A percentile compares a stretch with the other conserved stretches of the same genome.
phyloP scores from a whole-genome alignment of 129 eudicot genomes.

The Silybum marianum region DNA sequence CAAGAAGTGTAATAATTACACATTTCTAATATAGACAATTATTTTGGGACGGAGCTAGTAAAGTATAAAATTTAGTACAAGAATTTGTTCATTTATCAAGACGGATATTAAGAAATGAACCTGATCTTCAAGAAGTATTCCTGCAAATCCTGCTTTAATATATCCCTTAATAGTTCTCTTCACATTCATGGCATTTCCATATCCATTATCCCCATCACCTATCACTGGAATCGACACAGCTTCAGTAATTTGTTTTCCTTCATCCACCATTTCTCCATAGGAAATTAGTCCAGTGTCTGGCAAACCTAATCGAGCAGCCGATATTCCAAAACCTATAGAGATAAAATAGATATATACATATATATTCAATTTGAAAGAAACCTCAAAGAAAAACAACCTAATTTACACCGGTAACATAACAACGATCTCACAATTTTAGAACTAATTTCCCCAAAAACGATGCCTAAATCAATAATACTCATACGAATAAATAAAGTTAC shows the following conservation, averaged over 20 bases:
- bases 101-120: constrained; percentile 35
- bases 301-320: constrained; percentile 86
- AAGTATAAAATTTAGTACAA: background rate
- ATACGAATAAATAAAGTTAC: background rate
- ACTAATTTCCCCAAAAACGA: constrained; percentile 1
- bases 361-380: background rate
- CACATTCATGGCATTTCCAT: constrained; percentile 92
- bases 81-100: background rate
- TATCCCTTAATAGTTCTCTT: constrained; percentile 93
- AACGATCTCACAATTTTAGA: background rate
- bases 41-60: background rate
- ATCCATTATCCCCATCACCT: constrained; percentile 97
- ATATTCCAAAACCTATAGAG: constrained; percentile 77
- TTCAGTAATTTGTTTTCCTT: constrained; percentile 74
- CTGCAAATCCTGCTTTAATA: constrained; percentile 90
- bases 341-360: background rate
- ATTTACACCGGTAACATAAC: background rate
- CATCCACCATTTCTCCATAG: constrained; percentile 95
- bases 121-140: constrained; percentile 96
- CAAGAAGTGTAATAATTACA: too few species aligned
- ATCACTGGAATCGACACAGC: constrained; percentile 89
- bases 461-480: background rate
- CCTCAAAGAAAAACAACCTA: background rate
- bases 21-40: background rate
- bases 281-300: constrained; percentile 92